phyloP scores from a whole-genome alignment of 2,329 filamentous ascomycete genomes.

The Fusarium haematococcum region DNA sequence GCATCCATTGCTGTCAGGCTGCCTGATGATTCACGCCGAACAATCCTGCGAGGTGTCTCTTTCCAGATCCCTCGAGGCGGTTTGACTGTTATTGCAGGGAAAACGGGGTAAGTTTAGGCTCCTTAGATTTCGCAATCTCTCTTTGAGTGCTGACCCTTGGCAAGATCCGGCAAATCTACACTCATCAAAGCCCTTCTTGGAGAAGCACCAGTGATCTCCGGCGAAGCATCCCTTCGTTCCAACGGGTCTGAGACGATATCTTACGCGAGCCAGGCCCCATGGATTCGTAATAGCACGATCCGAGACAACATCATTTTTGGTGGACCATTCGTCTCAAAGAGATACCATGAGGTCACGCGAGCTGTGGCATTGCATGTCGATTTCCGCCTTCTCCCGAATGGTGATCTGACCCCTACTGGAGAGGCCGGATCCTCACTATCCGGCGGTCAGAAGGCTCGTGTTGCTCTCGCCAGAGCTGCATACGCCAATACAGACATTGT shows the following conservation, averaged over 20 bases:
- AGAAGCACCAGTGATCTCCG: background rate
- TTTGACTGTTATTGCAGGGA: background rate
- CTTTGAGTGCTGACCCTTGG: background rate
- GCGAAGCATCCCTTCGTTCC: background rate
- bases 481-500: conserved; percentile 4
- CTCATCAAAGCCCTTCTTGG: background rate
- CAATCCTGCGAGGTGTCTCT: background rate
- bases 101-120: background rate
- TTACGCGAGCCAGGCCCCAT: conserved; percentile 58
- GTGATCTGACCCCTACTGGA: conserved; percentile 7
- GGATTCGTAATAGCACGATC: conserved; percentile 55
- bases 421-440: conserved; percentile 7
- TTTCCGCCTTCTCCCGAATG: conserved; percentile 2
- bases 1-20: background rate
- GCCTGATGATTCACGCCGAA: background rate
- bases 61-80: background rate
- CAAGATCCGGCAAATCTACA: background rate
- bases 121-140: background rate
- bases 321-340: conserved; percentile 42
- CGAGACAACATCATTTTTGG: conserved; percentile 54
- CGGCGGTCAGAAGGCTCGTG: conserved; percentile 11
- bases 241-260: background rate
- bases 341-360: conserved; percentile 44
- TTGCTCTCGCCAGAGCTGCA: conserved; percentile 9
- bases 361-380: conserved; percentile 8